phyloP scores from a whole-genome alignment of 768 basidiomycete genomes.

The Mycena pura region DNA sequence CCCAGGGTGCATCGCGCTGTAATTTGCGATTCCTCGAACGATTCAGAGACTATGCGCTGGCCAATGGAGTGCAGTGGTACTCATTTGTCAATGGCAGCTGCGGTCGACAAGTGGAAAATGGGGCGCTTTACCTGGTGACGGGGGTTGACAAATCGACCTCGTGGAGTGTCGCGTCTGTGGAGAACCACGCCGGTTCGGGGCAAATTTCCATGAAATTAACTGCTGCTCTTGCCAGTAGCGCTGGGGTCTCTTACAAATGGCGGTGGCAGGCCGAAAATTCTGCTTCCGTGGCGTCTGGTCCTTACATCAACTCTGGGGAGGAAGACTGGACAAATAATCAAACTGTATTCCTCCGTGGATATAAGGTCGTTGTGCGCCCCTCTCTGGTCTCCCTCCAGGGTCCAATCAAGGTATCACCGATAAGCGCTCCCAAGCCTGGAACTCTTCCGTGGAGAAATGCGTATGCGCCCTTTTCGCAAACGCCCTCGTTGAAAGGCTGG shows the following conservation, averaged over 20 bases:
- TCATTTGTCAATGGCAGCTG: background rate
- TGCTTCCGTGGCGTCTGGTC: background rate
- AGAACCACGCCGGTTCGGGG: background rate
- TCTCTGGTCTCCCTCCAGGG: background rate
- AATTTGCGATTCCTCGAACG: background rate
- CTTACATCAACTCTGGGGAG: constrained; percentile 20
- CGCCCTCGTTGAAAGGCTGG: no score
- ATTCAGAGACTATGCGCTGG: background rate
- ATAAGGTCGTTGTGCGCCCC: background rate
- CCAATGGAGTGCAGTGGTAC: background rate
- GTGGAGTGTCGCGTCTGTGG: background rate
- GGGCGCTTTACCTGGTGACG: background rate
- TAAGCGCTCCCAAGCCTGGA: background rate
- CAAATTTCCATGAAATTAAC: background rate
- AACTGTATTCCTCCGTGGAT: constrained; percentile 18
- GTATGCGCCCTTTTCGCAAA: no score
- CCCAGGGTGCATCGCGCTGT: background rate
- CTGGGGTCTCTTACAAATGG: background rate
- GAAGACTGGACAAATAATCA: constrained; percentile 1
- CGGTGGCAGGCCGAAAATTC: background rate
- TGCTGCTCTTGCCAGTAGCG: background rate
- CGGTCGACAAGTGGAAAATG: background rate
- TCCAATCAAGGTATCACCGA: background rate
- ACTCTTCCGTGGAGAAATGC: background rate
- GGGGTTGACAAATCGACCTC: background rate